Percentiles rank a stretch among this genome's conserved stretches.
Conservation (phyloP, 495 filamentous ascomycete genomes). For the Geopyxis carbonaria region DNA sequence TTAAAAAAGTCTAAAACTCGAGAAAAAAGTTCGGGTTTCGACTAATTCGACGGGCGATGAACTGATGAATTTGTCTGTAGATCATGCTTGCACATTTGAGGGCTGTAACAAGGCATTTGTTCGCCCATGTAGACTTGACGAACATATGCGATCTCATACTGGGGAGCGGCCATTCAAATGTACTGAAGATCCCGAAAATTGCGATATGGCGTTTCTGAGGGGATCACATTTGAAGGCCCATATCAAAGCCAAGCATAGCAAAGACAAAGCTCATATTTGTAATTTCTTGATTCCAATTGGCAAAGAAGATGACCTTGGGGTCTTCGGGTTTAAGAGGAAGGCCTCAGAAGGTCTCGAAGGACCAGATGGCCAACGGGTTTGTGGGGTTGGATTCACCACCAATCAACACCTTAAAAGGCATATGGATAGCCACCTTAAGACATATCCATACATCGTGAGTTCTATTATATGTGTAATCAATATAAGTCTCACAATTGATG, state of each 20-base stretch:
- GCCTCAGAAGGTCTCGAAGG: constrained; percentile 4
- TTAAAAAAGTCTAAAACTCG: no score
- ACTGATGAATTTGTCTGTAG: no score
- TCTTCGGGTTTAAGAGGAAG: constrained; percentile 22
- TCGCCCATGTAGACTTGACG: constrained; percentile 61
- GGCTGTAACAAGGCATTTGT: constrained; percentile 68
- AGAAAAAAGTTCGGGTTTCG: no score
- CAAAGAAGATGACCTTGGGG: constrained; percentile 15
- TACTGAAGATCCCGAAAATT: constrained; percentile 38
- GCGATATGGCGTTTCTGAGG: constrained; percentile 56
- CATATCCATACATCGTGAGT: constrained; percentile 18
- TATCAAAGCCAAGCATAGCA: constrained; percentile 19
- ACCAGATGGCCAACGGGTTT: constrained; percentile 6
- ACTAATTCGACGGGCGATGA: no score
- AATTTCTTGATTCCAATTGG: constrained; percentile 17
- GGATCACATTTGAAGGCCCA: constrained; percentile 23
- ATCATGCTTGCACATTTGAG: constrained; percentile 44
- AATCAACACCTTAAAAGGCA: constrained; percentile 27
- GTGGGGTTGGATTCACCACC: constrained; percentile 19
- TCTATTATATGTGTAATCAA: background rate
- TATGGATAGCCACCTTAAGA: constrained; percentile 26
- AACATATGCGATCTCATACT: constrained; percentile 67
- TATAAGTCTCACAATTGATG: background rate
- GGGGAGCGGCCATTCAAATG: constrained; percentile 55
- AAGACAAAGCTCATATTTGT: constrained; percentile 14